phyloP scores from a whole-genome alignment of 441 rosid species.

The Sinapis alba region DNA sequence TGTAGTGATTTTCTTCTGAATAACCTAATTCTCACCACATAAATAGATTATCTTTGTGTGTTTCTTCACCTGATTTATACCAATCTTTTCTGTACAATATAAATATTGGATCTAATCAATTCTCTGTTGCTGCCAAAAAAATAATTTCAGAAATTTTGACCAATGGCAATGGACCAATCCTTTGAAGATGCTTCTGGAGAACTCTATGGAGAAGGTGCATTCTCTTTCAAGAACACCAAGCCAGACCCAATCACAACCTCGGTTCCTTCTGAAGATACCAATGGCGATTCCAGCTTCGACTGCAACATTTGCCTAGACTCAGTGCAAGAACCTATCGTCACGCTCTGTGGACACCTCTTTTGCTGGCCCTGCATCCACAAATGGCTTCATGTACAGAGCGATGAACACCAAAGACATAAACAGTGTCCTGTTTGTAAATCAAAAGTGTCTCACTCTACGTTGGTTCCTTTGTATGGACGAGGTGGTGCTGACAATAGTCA shows the following conservation, averaged over 20 bases:
- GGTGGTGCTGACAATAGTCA: conserved; percentile 51
- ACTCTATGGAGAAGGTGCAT: conserved; percentile 47
- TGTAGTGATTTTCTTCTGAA: neutral
- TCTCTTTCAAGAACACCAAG: conserved; percentile 34
- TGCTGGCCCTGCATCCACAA: conserved; percentile 99
- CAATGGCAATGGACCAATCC: conserved; percentile 52
- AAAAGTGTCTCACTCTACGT: conserved; percentile 60
- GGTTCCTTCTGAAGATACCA: conserved; percentile 43
- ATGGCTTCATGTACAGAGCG: conserved; percentile 69
- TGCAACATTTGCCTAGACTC: conserved; percentile 93
- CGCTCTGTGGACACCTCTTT: conserved; percentile 91
- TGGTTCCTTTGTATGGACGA: conserved; percentile 82
- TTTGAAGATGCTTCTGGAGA: conserved; percentile 42
- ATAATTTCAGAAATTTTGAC: conserved; percentile 1
- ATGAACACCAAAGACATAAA: conserved; percentile 46
- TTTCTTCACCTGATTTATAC: conserved; percentile 7
- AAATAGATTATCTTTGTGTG: conserved; percentile 12
- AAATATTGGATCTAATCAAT: conserved; percentile 23
- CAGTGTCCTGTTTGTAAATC: conserved; percentile 95
- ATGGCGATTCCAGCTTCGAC: conserved; percentile 55
- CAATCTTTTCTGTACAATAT: neutral
- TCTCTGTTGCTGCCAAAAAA: neutral
- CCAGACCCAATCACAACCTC: conserved; percentile 22
- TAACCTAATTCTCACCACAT: conserved; percentile 34
- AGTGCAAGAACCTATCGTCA: conserved; percentile 86